Evolutionary conservation across 163 green algal species (phyloP).

Genomic region (Chlamydomonas reinhardtii): DNA sequence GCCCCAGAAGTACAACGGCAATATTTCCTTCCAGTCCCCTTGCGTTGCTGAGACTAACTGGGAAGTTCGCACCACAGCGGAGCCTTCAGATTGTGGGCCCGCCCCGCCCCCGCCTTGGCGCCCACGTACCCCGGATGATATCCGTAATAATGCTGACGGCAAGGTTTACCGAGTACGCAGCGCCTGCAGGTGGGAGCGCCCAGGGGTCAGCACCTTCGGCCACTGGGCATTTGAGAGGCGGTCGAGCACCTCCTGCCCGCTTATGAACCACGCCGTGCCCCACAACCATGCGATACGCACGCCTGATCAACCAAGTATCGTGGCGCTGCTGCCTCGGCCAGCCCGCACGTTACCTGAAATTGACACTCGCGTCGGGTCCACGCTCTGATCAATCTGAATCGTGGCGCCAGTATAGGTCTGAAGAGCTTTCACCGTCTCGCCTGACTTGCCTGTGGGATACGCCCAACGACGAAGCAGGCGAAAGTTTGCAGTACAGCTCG

Average conservation of each 20-base stretch:
- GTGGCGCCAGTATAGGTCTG: constrained; percentile 69
- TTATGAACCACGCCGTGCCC: too few species aligned
- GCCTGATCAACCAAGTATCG: neutral
- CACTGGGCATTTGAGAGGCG: too few species aligned
- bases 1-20: too few species aligned
- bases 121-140: constrained; percentile 60
- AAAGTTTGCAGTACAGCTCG: neutral
- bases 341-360: constrained; percentile 49
- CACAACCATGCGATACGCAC: too few species aligned
- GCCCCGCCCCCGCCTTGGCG: neutral
- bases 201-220: neutral
- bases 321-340: too few species aligned
- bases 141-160: constrained; percentile 69
- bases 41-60: too few species aligned
- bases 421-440: constrained; percentile 80
- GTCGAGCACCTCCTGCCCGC: too few species aligned
- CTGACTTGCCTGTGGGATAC: constrained; percentile 61
- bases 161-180: constrained; percentile 58
- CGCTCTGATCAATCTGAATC: constrained; percentile 78
- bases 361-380: constrained; percentile 50
- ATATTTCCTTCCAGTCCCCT: neutral
- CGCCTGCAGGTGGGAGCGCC: constrained; percentile 33
- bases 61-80: neutral
- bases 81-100: neutral
- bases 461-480: neutral